A percentile compares a stretch with the other conserved stretches of the same genome.
These are phyloP conservation scores for Malania oleifera DNA, from an alignment of 164 flowering plant genomes.

Conservation along the genomic window DNA sequence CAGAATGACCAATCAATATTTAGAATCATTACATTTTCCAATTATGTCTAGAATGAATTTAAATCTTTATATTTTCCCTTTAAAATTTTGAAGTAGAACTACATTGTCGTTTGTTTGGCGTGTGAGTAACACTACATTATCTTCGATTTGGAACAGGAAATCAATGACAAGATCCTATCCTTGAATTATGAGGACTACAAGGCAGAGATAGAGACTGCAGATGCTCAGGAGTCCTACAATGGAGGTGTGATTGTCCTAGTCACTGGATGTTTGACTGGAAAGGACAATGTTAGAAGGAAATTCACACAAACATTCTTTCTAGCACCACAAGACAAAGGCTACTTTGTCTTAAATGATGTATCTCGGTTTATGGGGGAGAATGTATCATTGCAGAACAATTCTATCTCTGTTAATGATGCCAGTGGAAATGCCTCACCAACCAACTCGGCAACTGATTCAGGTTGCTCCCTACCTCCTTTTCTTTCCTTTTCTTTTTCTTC, in stretches of 20 bases:
- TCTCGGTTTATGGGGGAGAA: constrained; percentile 48
- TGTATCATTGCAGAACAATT: constrained; percentile 10
- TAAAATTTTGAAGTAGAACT: no score
- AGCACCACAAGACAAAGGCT: constrained; percentile 67
- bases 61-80: no score
- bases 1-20: no score
- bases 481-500: background rate
- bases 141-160: constrained; percentile 36
- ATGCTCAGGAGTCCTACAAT: constrained; percentile 56
- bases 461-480: constrained; percentile 11
- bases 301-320: constrained; percentile 58
- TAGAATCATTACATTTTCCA: no score
- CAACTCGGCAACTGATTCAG: constrained; percentile 24
- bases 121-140: no score
- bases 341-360: constrained; percentile 53
- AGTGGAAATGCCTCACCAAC: constrained; percentile 17
- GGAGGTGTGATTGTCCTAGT: constrained; percentile 57
- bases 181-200: constrained; percentile 42
- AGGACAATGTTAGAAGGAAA: constrained; percentile 46
- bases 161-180: constrained; percentile 47
- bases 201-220: constrained; percentile 60
- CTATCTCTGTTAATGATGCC: constrained; percentile 13
- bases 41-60: no score
- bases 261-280: constrained; percentile 60
- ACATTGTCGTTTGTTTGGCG: no score